Base-by-base conservation (phyloP, 768 basidiomycete species). In the Trametopsis cervina region DNA sequence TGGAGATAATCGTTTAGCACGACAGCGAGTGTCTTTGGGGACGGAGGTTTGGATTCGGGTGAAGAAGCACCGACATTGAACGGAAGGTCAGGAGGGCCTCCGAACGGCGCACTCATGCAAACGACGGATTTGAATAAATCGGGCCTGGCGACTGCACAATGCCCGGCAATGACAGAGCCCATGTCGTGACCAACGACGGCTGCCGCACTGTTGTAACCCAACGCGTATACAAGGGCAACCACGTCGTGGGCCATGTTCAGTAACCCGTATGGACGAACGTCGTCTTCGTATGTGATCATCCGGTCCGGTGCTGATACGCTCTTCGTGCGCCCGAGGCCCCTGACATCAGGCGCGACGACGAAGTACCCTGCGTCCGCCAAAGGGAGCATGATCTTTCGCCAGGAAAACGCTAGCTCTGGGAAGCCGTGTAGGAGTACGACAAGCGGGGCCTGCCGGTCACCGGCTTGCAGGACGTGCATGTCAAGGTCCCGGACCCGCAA, bases 381-480 rank as follows among this genome's bases (percentile, higher is more conserved):
- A 0, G 78, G 78, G 0, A 63, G 55, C 25, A 84, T 68, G 27
- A 83, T 50, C 50, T 80, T 78, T 12, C 82, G 69, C 79, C 80
- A 84, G 6, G 80, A 83, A 57, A 77, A 80, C 2, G 80, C 74
- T 4, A 83, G 68, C 56, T 83, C 81, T 9, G 81, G 81, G 58
- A 84, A 84, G 36, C 81, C 82, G 52, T 83, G 81, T 1, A 84
- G 59, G 20, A 85, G 74, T 24, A 84, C 46, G 40, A 83, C 55
- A 12, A 84, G 68, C 1, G 75, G 77, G 4, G 37, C 46, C 12
- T 42, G 44, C 27, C 43, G 46, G 17, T 54, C 20, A 6, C 61
- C 61, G 6, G 74, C 76, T 53, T 81, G 78, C 22, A 82, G 67
- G 27, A 77, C 61, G 50, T 81, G 75, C 39, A 75, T 63, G 29